phyloP scores from a whole-genome alignment of 2,329 filamentous ascomycete genomes.

The Esteya vermicola region DNA sequence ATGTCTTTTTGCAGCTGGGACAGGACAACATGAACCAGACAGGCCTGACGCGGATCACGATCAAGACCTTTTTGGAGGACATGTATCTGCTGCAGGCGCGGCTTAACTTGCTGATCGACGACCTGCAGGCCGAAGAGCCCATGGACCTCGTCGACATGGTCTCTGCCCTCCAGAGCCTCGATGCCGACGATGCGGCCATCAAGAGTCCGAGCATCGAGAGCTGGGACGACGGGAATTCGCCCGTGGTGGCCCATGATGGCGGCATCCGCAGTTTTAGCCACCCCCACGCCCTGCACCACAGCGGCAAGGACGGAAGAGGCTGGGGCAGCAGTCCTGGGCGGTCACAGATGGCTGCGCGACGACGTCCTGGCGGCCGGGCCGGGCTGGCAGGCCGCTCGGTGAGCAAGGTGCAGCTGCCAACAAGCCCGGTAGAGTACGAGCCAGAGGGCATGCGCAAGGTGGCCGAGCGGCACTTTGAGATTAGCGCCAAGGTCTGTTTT shows the following conservation, averaged over 20 bases:
- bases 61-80: conserved; percentile 89
- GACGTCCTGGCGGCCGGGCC: conserved; percentile 30
- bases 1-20: conserved; percentile 66
- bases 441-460: conserved; percentile 68
- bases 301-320: conserved; percentile 18
- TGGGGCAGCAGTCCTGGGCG: conserved; percentile 18
- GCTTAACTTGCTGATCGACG: conserved; percentile 73
- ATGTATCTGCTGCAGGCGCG: conserved; percentile 68
- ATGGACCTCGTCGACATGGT: conserved; percentile 57
- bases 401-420: conserved; percentile 68
- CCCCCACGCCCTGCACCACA: too few relatives aligned
- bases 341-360: conserved; percentile 33
- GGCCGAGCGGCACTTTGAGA: conserved; percentile 70
- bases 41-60: conserved; percentile 59
- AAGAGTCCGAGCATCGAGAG: conserved; percentile 68
- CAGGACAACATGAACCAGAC: conserved; percentile 48
- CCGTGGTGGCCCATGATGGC: too few relatives aligned
- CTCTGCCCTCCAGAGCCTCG: conserved; percentile 59
- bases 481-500: conserved; percentile 88
- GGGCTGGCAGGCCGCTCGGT: conserved; percentile 19
- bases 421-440: conserved; percentile 68
- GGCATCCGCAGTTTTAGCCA: too few relatives aligned
- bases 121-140: conserved; percentile 58
- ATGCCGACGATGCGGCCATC: conserved; percentile 43
- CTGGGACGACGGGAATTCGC: conserved; percentile 69